Conservation (phyloP, 2,329 filamentous ascomycete species). For the Shiraia bambusicola region DNA sequence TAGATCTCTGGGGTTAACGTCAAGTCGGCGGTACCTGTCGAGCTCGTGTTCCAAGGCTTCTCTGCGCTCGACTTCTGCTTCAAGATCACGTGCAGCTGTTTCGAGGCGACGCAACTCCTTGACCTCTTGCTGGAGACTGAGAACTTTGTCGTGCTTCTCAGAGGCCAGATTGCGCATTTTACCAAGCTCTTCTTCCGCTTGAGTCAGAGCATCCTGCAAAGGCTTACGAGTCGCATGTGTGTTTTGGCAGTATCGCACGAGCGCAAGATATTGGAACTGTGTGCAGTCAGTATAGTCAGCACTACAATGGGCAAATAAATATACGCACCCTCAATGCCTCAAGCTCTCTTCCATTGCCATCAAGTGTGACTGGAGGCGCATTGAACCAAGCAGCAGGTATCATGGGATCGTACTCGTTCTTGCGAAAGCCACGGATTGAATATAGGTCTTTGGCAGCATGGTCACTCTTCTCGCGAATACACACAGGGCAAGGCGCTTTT, state of each 20-base stretch:
- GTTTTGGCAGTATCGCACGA: constrained; percentile 31
- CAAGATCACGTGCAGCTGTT: constrained; percentile 10
- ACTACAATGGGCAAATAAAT: neutral
- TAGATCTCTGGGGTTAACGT: constrained; percentile 22
- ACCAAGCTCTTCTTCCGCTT: constrained; percentile 27
- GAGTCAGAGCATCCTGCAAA: constrained; percentile 10
- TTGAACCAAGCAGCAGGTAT: constrained; percentile 49
- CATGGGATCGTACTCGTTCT: constrained; percentile 46
- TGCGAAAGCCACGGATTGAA: constrained; percentile 47
- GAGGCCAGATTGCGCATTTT: constrained; percentile 39
- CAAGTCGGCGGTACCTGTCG: constrained; percentile 17
- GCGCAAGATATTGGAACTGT: constrained; percentile 51
- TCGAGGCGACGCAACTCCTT: constrained; percentile 14
- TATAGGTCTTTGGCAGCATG: constrained; percentile 43
- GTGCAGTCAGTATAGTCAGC: constrained; percentile 9
- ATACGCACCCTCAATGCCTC: constrained; percentile 46
- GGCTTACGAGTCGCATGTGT: constrained; percentile 23
- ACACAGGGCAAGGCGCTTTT: constrained; percentile 49
- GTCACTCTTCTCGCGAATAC: constrained; percentile 42
- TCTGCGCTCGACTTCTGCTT: constrained; percentile 18
- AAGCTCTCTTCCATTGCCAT: constrained; percentile 39
- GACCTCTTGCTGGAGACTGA: constrained; percentile 25
- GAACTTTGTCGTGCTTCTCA: constrained; percentile 35
- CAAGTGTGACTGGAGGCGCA: constrained; percentile 49
- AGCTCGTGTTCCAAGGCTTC: constrained; percentile 21